phyloP scores from a whole-genome alignment of 495 filamentous ascomycete genomes.

The Acidiella bohemica region DNA sequence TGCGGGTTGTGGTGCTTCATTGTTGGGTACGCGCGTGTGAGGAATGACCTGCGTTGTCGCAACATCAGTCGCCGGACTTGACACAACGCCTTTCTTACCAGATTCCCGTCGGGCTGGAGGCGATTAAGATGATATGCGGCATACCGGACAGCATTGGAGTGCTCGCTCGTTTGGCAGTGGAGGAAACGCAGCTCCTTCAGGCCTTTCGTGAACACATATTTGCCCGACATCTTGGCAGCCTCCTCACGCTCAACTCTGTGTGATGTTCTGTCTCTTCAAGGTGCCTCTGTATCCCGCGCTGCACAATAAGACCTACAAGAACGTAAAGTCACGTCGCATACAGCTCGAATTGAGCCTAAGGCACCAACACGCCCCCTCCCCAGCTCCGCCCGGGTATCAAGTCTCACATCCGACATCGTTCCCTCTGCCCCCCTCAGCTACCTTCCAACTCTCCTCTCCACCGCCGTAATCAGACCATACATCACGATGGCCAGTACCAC shows the following conservation, averaged over 20 bases:
- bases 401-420: too few species aligned
- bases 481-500: constrained; percentile 40
- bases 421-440: constrained; percentile 2
- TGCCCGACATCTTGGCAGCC: constrained; percentile 60
- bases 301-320: too few species aligned
- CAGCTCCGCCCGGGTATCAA: too few species aligned
- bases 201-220: constrained; percentile 76
- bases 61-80: too few species aligned
- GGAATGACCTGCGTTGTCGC: constrained; percentile 78
- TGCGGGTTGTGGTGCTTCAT: constrained; percentile 99
- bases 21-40: constrained; percentile 82
- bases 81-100: too few species aligned
- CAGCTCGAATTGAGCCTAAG: too few species aligned
- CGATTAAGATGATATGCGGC: constrained; percentile 20
- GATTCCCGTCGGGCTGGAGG: background rate
- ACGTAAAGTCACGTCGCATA: too few species aligned
- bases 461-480: constrained; percentile 9
- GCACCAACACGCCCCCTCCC: too few species aligned
- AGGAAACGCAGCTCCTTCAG: constrained; percentile 95
- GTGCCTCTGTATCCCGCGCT: too few species aligned
- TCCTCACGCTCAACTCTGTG: background rate
- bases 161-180: constrained; percentile 85
- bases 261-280: too few species aligned
- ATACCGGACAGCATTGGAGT: constrained; percentile 75
- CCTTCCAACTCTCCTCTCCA: background rate